Percentiles rank a stretch among this genome's conserved stretches.
Conservation (phyloP, 306 rosid genomes). For the Glycyrrhiza uralensis region DNA sequence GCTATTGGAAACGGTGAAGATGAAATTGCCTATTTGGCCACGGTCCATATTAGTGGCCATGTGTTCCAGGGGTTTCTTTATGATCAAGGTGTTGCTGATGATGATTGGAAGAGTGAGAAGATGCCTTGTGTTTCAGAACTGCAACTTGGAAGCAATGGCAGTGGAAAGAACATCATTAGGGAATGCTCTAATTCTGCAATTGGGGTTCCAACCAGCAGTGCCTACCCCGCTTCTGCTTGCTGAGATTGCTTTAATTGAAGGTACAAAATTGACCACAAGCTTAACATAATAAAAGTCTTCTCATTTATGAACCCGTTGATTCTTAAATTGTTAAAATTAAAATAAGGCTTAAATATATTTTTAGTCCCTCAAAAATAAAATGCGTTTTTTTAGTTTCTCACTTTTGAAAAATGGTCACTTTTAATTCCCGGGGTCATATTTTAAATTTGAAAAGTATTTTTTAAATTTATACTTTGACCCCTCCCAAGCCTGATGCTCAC, state of each 20-base stretch:
- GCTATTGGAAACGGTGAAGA: conserved; percentile 65
- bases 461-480: too few species aligned
- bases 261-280: conserved; percentile 17
- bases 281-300: not conserved
- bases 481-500: too few species aligned
- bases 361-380: too few species aligned
- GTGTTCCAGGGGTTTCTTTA: conserved; percentile 78
- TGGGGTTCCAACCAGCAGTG: conserved; percentile 39
- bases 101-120: conserved; percentile 33
- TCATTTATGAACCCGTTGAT: not conserved
- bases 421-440: too few species aligned
- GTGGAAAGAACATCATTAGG: conserved; percentile 45
- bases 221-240: conserved; percentile 50
- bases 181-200: conserved; percentile 51
- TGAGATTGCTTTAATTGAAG: conserved; percentile 33
- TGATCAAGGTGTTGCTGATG: conserved; percentile 72
- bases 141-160: conserved; percentile 49
- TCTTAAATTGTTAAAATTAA: not conserved
- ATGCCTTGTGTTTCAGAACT: conserved; percentile 48
- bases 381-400: too few species aligned
- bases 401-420: too few species aligned
- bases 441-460: too few species aligned
- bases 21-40: conserved; percentile 66
- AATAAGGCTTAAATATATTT: too few species aligned
- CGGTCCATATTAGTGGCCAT: conserved; percentile 77